A percentile compares a stretch with the other conserved stretches of the same genome.
These are phyloP conservation scores for Fusarium nelsonii DNA, from an alignment of 2,329 filamentous ascomycete species.

Conservation along the genomic window DNA sequence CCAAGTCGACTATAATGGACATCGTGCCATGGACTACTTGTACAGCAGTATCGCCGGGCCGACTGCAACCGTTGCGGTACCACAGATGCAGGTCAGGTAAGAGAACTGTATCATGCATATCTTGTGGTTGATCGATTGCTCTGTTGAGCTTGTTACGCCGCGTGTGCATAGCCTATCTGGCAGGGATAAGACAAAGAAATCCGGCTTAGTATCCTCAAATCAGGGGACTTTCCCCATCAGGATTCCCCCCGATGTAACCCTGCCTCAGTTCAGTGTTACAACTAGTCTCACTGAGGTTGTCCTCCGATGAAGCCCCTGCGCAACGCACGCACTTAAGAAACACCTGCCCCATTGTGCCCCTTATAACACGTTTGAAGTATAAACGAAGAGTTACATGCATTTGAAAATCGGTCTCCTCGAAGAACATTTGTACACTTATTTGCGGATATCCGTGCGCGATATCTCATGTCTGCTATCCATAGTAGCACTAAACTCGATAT, in stretches of 20 bases:
- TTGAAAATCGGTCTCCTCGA: not conserved
- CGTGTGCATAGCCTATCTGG: not conserved
- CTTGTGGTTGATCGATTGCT: slow-evolving; percentile 7
- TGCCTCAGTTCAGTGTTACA: not conserved
- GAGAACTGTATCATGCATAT: slow-evolving; percentile 8
- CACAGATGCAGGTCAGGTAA: not conserved
- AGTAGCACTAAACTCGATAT: not conserved
- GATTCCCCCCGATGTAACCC: not conserved
- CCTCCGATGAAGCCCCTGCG: not conserved
- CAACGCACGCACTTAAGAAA: not conserved
- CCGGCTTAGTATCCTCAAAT: not conserved
- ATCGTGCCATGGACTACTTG: not conserved
- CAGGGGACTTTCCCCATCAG: slow-evolving; percentile 4
- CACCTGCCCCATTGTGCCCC: slow-evolving; percentile 7
- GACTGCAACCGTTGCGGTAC: slow-evolving; percentile 15
- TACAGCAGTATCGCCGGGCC: not conserved
- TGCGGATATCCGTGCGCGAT: not conserved
- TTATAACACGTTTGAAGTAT: slow-evolving; percentile 4
- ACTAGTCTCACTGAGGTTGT: slow-evolving; percentile 5
- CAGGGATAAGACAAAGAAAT: not conserved
- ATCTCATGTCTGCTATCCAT: not conserved
- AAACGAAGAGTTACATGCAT: not conserved
- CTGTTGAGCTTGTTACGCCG: slow-evolving; percentile 3
- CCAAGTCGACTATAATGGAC: not conserved
- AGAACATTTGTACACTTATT: not conserved